These are phyloP conservation scores for Daldinia loculata DNA, from an alignment of 495 filamentous ascomycete genomes.

Conservation along the genomic window DNA sequence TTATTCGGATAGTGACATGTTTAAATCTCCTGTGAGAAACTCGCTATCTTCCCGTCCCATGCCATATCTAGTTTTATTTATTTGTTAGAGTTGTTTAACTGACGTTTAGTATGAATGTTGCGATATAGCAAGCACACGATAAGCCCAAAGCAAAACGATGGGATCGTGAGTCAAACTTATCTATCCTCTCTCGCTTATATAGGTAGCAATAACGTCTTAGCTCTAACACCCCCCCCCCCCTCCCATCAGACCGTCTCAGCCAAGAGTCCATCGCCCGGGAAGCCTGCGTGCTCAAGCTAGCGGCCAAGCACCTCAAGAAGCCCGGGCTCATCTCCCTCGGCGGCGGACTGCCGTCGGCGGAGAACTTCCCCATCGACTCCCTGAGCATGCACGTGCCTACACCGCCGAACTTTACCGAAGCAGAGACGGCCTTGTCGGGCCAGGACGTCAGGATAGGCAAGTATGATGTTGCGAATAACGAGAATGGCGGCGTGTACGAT, in stretches of 20 bases:
- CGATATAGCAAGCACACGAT: conserved; percentile 52
- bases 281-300: conserved; percentile 77
- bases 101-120: not conserved
- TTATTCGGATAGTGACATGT: conserved; percentile 78
- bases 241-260: conserved; percentile 59
- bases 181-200: not conserved
- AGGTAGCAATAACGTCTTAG: not conserved
- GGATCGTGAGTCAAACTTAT: conserved; percentile 71
- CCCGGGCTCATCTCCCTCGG: conserved; percentile 87
- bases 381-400: conserved; percentile 49
- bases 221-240: conserved; percentile 35
- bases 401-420: conserved; percentile 71
- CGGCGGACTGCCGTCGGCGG: conserved; percentile 86
- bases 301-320: conserved; percentile 73
- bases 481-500: conserved; percentile 59
- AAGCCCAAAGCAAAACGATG: conserved; percentile 85
- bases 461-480: conserved; percentile 70
- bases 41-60: not conserved
- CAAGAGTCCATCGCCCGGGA: conserved; percentile 64
- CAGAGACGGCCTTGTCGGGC: conserved; percentile 64
- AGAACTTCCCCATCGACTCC: conserved; percentile 78
- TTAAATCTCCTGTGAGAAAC: conserved; percentile 72
- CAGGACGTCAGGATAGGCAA: conserved; percentile 73
- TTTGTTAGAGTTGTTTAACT: no score
- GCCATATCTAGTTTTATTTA: no score